These are phyloP conservation scores for Naganishia onofrii DNA, from an alignment of 768 basidiomycete genomes.

Conservation along the genomic window DNA sequence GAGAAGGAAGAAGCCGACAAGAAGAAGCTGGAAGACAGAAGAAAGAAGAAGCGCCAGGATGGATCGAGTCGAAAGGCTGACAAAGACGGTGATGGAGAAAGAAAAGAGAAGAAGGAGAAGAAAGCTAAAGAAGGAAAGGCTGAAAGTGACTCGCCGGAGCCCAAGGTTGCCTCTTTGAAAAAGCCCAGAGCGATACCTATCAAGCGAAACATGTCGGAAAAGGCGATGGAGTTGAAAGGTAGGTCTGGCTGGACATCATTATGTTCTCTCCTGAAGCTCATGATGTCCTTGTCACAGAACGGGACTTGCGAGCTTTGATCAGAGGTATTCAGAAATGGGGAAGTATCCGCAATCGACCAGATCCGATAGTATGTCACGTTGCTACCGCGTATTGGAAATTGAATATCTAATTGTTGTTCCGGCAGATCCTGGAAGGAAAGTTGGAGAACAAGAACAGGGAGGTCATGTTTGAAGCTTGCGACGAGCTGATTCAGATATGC, in stretches of 20 bases:
- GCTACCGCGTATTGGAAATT: background rate
- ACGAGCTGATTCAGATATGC: slow-evolving; percentile 87
- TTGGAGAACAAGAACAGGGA: slow-evolving; percentile 89
- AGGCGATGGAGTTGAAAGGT: slow-evolving; percentile 87
- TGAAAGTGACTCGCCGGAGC: slow-evolving; percentile 2
- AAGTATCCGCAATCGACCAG: slow-evolving; percentile 90
- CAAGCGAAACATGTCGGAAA: slow-evolving; percentile 81
- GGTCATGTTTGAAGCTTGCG: slow-evolving; percentile 83
- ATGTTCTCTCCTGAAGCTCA: background rate
- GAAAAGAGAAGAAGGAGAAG: slow-evolving; percentile 61
- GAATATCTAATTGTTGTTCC: slow-evolving; percentile 21
- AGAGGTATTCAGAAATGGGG: slow-evolving; percentile 97
- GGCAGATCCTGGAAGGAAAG: slow-evolving; percentile 80
- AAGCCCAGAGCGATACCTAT: slow-evolving; percentile 59
- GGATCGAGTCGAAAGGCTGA: slow-evolving; percentile 86
- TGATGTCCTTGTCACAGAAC: slow-evolving; percentile 56
- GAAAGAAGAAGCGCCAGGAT: slow-evolving; percentile 65
- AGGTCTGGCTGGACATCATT: slow-evolving; percentile 13
- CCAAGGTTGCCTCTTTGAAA: slow-evolving; percentile 30
- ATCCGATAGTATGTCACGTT: slow-evolving; percentile 71
- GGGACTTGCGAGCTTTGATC: slow-evolving; percentile 91
- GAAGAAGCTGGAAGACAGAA: slow-evolving; percentile 61
- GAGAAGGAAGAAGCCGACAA: slow-evolving; percentile 78
- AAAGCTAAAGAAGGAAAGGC: slow-evolving; percentile 51
- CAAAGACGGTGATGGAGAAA: slow-evolving; percentile 61